Conservation (phyloP, 129 eudicot genomes). For the Arctium lappa region DNA sequence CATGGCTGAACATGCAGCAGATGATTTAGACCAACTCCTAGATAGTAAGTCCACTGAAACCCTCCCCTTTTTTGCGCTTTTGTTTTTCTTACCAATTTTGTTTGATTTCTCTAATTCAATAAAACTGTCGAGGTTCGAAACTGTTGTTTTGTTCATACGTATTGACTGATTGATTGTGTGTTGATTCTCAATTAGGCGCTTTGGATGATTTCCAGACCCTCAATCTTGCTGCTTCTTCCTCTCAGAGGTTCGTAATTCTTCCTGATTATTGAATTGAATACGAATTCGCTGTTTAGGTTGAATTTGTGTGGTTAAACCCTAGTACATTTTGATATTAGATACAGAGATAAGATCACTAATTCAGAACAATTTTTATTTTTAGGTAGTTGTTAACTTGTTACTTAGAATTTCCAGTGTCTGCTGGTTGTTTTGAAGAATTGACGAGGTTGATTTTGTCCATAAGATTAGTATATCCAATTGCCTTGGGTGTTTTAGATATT, state of each 20-base stretch:
- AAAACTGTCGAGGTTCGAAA: neutral
- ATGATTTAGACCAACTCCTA: constrained; percentile 89
- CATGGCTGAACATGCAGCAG: constrained; percentile 65
- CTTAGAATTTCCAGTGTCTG: neutral
- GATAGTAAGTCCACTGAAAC: constrained; percentile 59
- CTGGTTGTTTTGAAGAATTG: neutral
- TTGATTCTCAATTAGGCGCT: constrained; percentile 52
- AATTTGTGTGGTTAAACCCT: constrained; percentile 2
- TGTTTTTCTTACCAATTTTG: neutral
- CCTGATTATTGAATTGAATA: neutral
- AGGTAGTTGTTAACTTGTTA: neutral
- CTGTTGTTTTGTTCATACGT: neutral
- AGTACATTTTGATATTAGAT: neutral
- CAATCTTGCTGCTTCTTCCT: constrained; percentile 60
- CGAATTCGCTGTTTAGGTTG: neutral
- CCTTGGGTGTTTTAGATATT: neutral
- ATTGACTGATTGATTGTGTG: constrained; percentile 2
- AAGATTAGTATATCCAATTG: neutral
- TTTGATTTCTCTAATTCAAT: neutral
- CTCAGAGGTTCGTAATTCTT: constrained; percentile 58
- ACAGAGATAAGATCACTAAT: neutral
- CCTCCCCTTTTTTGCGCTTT: neutral
- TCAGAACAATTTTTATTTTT: neutral
- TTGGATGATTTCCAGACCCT: constrained; percentile 95
- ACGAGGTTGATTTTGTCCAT: neutral